phyloP scores from a whole-genome alignment of 1,284 basidiomycete genomes.

The Albatrellus sp. region DNA sequence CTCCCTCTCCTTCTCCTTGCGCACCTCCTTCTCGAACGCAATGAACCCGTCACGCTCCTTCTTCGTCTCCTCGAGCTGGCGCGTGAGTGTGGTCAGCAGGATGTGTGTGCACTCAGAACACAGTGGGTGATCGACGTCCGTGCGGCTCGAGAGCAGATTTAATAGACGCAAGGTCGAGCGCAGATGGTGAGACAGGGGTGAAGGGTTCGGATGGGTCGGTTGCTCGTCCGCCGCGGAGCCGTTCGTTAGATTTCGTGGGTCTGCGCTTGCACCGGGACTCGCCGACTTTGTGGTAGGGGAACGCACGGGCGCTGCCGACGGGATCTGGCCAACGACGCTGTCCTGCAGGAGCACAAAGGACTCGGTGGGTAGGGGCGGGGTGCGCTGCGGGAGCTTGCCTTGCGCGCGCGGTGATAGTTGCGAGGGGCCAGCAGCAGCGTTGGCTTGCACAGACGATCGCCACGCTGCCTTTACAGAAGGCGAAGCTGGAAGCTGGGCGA shows the following conservation, averaged over 20 bases:
- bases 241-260: not conserved
- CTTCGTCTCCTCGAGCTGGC: constrained; percentile 81
- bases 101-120: constrained; percentile 90
- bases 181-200: constrained; percentile 69
- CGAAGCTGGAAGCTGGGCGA: constrained; percentile 42
- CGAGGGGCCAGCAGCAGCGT: constrained; percentile 15
- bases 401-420: constrained; percentile 34
- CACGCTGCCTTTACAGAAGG: constrained; percentile 47
- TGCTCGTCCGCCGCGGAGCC: constrained; percentile 9
- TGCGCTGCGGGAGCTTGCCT: constrained; percentile 44
- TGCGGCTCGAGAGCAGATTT: constrained; percentile 66
- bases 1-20: constrained; percentile 60
- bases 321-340: constrained; percentile 57
- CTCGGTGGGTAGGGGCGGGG: constrained; percentile 51
- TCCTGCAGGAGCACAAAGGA: constrained; percentile 86
- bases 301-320: constrained; percentile 28
- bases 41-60: constrained; percentile 89
- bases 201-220: constrained; percentile 37
- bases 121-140: constrained; percentile 88
- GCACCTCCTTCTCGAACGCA: constrained; percentile 80
- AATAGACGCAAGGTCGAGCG: constrained; percentile 67
- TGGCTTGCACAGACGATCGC: constrained; percentile 35
- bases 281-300: constrained; percentile 14
- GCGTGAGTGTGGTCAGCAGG: constrained; percentile 65
- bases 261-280: constrained; percentile 4